A percentile compares a stretch with the other conserved stretches of the same genome.
Conservation (phyloP, 2,329 filamentous ascomycete genomes). For the Didymella glomerata region DNA sequence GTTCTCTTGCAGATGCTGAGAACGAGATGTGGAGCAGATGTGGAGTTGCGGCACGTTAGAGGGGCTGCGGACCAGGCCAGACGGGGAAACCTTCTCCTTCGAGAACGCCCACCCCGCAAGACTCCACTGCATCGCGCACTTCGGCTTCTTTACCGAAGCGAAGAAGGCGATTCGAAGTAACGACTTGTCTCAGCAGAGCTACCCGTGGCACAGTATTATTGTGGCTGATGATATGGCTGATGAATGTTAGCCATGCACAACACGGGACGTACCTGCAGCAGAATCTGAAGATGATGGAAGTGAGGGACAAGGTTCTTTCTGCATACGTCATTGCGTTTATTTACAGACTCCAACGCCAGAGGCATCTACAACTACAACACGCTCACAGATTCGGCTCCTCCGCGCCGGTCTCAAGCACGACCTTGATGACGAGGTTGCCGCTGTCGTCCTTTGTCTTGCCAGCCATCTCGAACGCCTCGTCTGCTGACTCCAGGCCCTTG, state of each 20-base stretch:
- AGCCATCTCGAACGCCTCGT: constrained; percentile 74
- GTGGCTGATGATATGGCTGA: not conserved
- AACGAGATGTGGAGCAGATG: constrained; percentile 22
- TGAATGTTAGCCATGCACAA: not conserved
- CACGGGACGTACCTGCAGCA: constrained; percentile 3
- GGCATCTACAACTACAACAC: not conserved
- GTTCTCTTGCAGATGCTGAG: constrained; percentile 22
- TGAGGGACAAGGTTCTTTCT: not conserved
- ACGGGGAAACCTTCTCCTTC: constrained; percentile 39
- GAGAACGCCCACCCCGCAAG: constrained; percentile 12
- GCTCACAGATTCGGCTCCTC: constrained; percentile 31
- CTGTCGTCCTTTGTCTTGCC: constrained; percentile 72
- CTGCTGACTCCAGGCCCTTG: constrained; percentile 68
- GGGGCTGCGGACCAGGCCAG: not conserved
- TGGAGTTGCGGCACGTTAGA: constrained; percentile 20
- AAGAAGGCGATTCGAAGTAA: constrained; percentile 9
- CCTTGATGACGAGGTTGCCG: constrained; percentile 75
- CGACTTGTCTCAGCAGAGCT: not conserved
- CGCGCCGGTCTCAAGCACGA: constrained; percentile 63
- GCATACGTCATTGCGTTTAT: constrained; percentile 20
- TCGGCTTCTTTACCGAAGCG: constrained; percentile 10
- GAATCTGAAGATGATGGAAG: not conserved
- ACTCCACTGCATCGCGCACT: constrained; percentile 3
- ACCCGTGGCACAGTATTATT: not conserved
- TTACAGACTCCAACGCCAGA: constrained; percentile 1